These are phyloP conservation scores for Tolypocladium pustulatum DNA, from an alignment of 2,329 filamentous ascomycete genomes.

Conservation along the genomic window DNA sequence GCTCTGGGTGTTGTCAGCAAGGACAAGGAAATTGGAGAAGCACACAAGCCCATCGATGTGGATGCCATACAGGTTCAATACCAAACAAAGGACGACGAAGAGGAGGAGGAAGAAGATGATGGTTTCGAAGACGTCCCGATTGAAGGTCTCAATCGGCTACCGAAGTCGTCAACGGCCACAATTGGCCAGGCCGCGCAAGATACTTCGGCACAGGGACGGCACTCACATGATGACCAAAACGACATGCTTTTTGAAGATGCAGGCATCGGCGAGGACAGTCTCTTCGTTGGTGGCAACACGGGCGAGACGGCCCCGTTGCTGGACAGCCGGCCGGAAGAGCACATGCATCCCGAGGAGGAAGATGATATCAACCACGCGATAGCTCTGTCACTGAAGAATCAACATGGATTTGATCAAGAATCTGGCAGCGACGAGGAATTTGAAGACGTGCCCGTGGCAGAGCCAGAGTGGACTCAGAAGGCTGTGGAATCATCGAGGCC, in stretches of 20 bases:
- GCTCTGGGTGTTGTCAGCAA: slow-evolving; percentile 86
- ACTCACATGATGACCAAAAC: slow-evolving; percentile 13
- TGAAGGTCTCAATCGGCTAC: slow-evolving; percentile 76
- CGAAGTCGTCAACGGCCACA: slow-evolving; percentile 38
- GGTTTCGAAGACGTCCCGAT: slow-evolving; percentile 92
- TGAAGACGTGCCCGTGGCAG: slow-evolving; percentile 35
- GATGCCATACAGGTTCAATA: slow-evolving; percentile 55
- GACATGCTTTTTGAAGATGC: slow-evolving; percentile 18
- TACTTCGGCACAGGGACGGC: slow-evolving; percentile 14
- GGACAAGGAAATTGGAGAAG: slow-evolving; percentile 67
- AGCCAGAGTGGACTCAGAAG: slow-evolving; percentile 46
- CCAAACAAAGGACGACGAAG: slow-evolving; percentile 48
- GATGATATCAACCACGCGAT: slow-evolving; percentile 72
- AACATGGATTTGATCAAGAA: slow-evolving; percentile 31
- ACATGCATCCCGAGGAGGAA: slow-evolving; percentile 26
- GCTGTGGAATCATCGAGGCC: slow-evolving; percentile 39
- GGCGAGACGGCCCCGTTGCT: slow-evolving; percentile 10
- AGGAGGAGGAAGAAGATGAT: slow-evolving; percentile 57
- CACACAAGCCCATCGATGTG: slow-evolving; percentile 85
- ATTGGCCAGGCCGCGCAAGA: slow-evolving; percentile 15
- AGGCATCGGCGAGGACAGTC: slow-evolving; percentile 35
- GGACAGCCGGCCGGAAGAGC: slow-evolving; percentile 24
- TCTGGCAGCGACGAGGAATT: slow-evolving; percentile 32
- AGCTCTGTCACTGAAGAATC: slow-evolving; percentile 68
- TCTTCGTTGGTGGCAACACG: slow-evolving; percentile 31